Evolutionary conservation across 495 filamentous ascomycete species (phyloP), one percentile per base, ranked within the genome.

Genomic region (Usnea hakonensis): DNA sequence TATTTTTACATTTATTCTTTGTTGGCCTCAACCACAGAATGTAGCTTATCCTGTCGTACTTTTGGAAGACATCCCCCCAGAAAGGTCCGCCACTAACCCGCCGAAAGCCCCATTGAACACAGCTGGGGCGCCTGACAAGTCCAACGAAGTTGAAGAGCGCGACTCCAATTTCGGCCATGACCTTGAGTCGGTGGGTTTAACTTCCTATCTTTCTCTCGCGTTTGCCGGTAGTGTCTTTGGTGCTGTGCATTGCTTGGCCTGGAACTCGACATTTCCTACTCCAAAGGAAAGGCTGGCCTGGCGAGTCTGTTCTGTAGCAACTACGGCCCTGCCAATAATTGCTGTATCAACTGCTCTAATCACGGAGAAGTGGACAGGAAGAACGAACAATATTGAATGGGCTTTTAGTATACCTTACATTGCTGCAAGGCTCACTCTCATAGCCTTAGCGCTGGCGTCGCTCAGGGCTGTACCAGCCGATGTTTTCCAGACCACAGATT

Each of bases 231-330:
- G 64, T 33, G 41, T 46, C 10, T 64, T 66, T 58, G 64, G 64
- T 40, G 64, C 44, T 21, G 30, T 66, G 28, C 64, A 66, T 21
- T 66, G 64, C 46, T 30, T 63, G 13, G 64, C 61, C 32, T 66
- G 64, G 64, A 66, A 64, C 21, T 64, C 54, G 41, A 37, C 41
- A 19, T 66, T 66, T 26, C 60, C 64, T 3, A 64, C 53, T 13
- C 16, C 53, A 10, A 28, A 57, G 32, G 64, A 66, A 58, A 43
- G 30, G 55, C 56, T 57, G 23, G 32, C 59, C 36, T 66, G 64
- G 64, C 50, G 64, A 26, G n/a, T 64, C 1, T 64, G 62, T 43
- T 46, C 62, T 37, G 62, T 36, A 5, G 43, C 56, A 43, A 64
- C 56, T 28, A 46, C 41, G 9, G 55, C 38, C 35, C 28, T 58